phyloP scores from a whole-genome alignment of 2,329 filamentous ascomycete genomes.

The Aspergillus hortae region DNA sequence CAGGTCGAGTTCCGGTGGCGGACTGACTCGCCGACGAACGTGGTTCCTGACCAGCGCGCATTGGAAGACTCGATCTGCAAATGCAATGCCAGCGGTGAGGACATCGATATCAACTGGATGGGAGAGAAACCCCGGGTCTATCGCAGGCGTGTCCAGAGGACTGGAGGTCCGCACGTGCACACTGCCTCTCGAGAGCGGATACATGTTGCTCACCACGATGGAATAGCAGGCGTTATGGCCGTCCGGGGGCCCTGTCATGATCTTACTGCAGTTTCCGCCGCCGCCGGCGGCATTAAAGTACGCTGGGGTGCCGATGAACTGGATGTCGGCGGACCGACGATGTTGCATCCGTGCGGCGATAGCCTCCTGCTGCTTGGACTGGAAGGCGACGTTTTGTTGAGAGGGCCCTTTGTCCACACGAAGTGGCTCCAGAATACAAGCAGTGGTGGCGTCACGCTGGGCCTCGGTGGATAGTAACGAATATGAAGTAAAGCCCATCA shows the following conservation, averaged over 20 bases:
- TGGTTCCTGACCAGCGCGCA: background rate
- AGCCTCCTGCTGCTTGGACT: no score
- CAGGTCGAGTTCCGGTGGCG: no score
- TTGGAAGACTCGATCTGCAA: constrained; percentile 12
- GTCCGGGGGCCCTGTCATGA: background rate
- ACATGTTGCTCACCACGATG: background rate
- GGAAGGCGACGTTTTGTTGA: no score
- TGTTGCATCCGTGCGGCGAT: no score
- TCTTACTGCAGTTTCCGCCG: background rate
- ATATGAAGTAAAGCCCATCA: no score
- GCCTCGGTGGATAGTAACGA: no score
- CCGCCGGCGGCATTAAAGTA: background rate
- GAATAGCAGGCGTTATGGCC: background rate
- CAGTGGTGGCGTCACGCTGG: no score
- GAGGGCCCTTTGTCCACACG: no score
- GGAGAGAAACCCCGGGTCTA: constrained; percentile 16
- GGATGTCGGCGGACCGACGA: background rate
- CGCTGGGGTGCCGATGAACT: background rate
- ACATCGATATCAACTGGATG: constrained; percentile 16
- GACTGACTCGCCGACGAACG: no score
- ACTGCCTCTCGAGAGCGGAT: background rate
- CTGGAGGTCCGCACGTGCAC: constrained; percentile 8
- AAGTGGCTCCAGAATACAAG: no score
- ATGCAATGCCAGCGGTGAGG: constrained; percentile 16
- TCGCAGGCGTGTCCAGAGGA: constrained; percentile 12